Conservation (phyloP, 768 basidiomycete species). For the Boletales sp. region DNA sequence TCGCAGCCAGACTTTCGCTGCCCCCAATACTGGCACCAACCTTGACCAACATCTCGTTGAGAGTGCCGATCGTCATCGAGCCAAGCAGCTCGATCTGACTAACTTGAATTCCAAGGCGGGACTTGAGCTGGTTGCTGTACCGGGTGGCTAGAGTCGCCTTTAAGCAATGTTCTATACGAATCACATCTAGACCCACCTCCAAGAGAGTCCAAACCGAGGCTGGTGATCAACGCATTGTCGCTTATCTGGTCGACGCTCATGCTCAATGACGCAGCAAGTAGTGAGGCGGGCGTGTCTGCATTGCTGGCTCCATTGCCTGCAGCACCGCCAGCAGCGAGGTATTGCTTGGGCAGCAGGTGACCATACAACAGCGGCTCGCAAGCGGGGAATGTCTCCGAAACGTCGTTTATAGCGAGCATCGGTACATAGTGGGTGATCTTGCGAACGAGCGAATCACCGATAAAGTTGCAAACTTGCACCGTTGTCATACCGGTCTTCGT, state of each 20-base stretch:
- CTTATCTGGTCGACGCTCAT: slow-evolving; percentile 27
- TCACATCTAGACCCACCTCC: slow-evolving; percentile 17
- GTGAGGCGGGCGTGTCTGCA: slow-evolving; percentile 21
- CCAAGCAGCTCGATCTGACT: slow-evolving; percentile 24
- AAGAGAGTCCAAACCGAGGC: slow-evolving; percentile 23
- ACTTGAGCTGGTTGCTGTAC: slow-evolving; percentile 28
- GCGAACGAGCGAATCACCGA: slow-evolving; percentile 28
- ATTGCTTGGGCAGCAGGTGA: slow-evolving; percentile 22
- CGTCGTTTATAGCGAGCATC: slow-evolving; percentile 24
- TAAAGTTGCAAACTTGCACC: slow-evolving; percentile 30
- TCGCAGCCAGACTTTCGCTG: slow-evolving; percentile 4
- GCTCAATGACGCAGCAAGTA: slow-evolving; percentile 22
- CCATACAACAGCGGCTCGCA: slow-evolving; percentile 27
- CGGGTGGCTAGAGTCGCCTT: slow-evolving; percentile 19
- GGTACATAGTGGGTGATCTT: slow-evolving; percentile 31
- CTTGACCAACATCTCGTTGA: slow-evolving; percentile 26
- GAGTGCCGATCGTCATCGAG: slow-evolving; percentile 19
- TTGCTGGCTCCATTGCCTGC: slow-evolving; percentile 8
- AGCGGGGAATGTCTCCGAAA: slow-evolving; percentile 21
- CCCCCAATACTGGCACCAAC: slow-evolving; percentile 7
- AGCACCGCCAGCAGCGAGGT: slow-evolving; percentile 13
- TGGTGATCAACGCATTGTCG: slow-evolving; percentile 29
- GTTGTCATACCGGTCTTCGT: slow-evolving; percentile 32
- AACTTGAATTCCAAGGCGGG: slow-evolving; percentile 23
- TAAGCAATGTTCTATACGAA: not conserved